Base-by-base conservation (phyloP, 306 rosid species). In the Alnus rubra region DNA sequence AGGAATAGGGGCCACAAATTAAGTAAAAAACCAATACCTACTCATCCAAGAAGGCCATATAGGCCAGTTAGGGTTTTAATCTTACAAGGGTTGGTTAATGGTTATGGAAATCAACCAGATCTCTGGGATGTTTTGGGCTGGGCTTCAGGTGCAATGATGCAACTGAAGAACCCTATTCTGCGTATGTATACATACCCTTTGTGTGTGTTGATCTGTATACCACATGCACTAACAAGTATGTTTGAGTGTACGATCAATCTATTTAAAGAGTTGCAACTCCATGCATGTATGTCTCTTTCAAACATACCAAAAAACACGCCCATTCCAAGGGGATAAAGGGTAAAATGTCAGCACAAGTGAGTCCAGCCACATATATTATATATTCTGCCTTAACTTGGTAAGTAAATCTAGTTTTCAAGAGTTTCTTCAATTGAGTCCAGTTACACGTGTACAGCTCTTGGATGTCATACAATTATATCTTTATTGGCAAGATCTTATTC, bases 31-130 rank as follows among this genome's bases (percentile, higher is more conserved):
- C 28, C 71, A 37, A 6, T 65, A 15, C 47, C 71, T 65, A 65
- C 48, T 37, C 14, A 65, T 37, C 23, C 47, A 35, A 37, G 12
- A 65, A 1, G 49, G 37, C 47, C 71, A 37, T 16, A 65, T 7
- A 65, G 48, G 71, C 49, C 71, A 37, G 12, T 65, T 65, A 9
- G 6, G 48, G 70, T 64, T 35, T 65, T 65, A 4, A 37, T 14
- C 48, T 37, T 16, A 35, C 16, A 6, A 49, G 52, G 52, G 14
- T 49, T 58, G 64, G 71, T 65, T 37, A 7, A 4, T 58, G 64
- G 71, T 65, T 35, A 16, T 5, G 49, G 71, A 65, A 65, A 65
- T 33, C 47, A 65, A 65, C 48, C 48, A n/a, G 33, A 58, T 58
- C 64, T 58, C 35, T 58, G 28, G 64, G 3, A 19, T 58, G 64